Conservation (phyloP, 163 green algal species). For the Scenedesmus sp. region DNA sequence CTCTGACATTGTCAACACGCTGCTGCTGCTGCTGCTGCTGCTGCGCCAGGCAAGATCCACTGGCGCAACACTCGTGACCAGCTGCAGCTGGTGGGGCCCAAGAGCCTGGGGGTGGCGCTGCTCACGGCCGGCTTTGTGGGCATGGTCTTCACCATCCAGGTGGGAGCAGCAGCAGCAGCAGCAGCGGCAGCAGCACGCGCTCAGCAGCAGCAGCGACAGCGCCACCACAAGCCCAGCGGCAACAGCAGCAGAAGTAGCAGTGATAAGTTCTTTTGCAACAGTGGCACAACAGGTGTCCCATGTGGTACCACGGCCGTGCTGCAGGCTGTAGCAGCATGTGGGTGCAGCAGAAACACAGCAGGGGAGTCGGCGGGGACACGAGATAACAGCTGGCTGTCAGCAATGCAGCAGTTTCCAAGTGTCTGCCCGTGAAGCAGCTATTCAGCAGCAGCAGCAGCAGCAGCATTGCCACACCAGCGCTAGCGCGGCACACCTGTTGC, state of each 20-base stretch:
- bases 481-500: too few relatives aligned
- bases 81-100: conserved; percentile 94
- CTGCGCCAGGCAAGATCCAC: conserved; percentile 89
- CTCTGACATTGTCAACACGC: neutral
- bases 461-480: too few relatives aligned
- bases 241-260: too few relatives aligned
- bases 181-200: neutral
- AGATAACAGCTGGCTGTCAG: too few relatives aligned
- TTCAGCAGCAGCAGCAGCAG: too few relatives aligned
- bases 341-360: too few relatives aligned
- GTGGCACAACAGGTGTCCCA: neutral
- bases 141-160: conserved; percentile 99
- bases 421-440: too few relatives aligned
- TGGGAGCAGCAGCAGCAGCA: conserved; percentile 43
- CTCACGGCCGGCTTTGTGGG: conserved; percentile 98
- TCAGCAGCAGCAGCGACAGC: neutral
- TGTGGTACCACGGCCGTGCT: too few relatives aligned
- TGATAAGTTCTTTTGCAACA: too few relatives aligned
- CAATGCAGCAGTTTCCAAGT: too few relatives aligned
- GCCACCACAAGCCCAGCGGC: neutral
- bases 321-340: too few relatives aligned
- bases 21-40: neutral
- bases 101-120: conserved; percentile 95
- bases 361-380: too few relatives aligned
- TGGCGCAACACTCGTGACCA: conserved; percentile 95